Base-by-base conservation (phyloP, 306 rosid genomes). In the Rosa persica region DNA sequence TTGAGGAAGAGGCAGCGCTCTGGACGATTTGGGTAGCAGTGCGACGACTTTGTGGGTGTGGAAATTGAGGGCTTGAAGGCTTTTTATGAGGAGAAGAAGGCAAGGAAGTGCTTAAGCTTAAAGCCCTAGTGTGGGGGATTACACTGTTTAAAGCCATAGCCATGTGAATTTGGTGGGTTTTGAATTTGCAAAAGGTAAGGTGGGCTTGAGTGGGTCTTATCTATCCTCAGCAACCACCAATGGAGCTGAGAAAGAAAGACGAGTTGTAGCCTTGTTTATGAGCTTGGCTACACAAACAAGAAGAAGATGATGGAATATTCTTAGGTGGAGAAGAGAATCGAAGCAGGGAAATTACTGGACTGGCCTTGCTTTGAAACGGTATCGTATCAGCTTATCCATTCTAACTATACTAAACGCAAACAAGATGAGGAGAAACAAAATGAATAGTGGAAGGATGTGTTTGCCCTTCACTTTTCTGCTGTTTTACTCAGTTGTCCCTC, bases 71-170 rank as follows among this genome's bases (percentile, higher is more conserved):
- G 60, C 30, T 58, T 5, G 85, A 76, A 64, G 68, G 70, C 67
- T 69, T 84, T 20, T 62, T 75, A 12, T 34, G 19, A 2, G 81
- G 71, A 68, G 85, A 49, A 75, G 85, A 44, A 78, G 82, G 68
- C 76, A 78, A 61, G 69, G 61, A 74, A 72, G 74, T 43, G 47
- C 34, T 46, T 19, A 79, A 75, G 40, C 80, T 40, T 23, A 84
- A 73, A 23, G 73, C 84, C 73, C 78, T 81, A 72, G 84, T 83
- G 47, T 79, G 85, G 40, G 72, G 82, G 44, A 77, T 74, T 57
- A 81, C 36, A 73, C 80, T 46, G 48, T 78, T 77, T 27, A 81
- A 64, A 83, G 87, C 79, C 62, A 83, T 68, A 38, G 87, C 83
- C 89, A 85, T 78, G 30, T 17, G 79, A 61, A 27, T 0, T 39